These are phyloP conservation scores for Cytospora leucostoma DNA, from an alignment of 2,329 filamentous ascomycete genomes.

Conservation along the genomic window DNA sequence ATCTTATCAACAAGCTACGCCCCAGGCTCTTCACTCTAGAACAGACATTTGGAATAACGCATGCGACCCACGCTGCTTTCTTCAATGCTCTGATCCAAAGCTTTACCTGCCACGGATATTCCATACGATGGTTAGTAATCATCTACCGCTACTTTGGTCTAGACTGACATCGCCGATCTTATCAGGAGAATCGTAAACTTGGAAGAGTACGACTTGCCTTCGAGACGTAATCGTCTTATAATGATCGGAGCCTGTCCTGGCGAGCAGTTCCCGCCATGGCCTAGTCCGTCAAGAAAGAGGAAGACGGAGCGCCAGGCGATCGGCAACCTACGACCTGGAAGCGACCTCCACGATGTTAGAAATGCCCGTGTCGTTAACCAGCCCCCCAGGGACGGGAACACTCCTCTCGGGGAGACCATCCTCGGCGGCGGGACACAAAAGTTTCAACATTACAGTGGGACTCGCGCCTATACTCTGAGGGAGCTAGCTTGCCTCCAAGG, in stretches of 20 bases:
- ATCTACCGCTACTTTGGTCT: not conserved
- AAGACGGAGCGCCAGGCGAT: slow-evolving; percentile 49
- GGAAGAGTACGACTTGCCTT: slow-evolving; percentile 52
- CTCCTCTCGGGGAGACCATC: slow-evolving; percentile 57
- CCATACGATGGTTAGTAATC: slow-evolving; percentile 60
- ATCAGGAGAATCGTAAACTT: slow-evolving; percentile 52
- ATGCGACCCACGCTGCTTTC: slow-evolving; percentile 52
- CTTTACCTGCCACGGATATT: slow-evolving; percentile 67
- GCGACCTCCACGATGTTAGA: slow-evolving; percentile 43
- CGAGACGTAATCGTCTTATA: slow-evolving; percentile 53
- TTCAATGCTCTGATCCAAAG: slow-evolving; percentile 63
- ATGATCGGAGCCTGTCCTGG: slow-evolving; percentile 66
- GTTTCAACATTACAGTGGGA: slow-evolving; percentile 63
- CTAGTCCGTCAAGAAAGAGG: slow-evolving; percentile 58
- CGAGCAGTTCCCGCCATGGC: slow-evolving; percentile 67
- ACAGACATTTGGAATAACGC: slow-evolving; percentile 70
- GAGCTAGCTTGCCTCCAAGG: slow-evolving; percentile 73
- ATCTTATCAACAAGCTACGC: slow-evolving; percentile 57
- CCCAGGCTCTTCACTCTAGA: slow-evolving; percentile 77
- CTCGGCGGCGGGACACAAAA: slow-evolving; percentile 64
- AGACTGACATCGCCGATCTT: not conserved
- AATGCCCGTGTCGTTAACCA: slow-evolving; percentile 30
- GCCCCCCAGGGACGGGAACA: slow-evolving; percentile 47
- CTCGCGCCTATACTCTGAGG: slow-evolving; percentile 62
- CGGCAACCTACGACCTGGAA: slow-evolving; percentile 34